A percentile compares a stretch with the other conserved stretches of the same genome.
Evolutionary conservation across 1,284 basidiomycete species (phyloP).

Genomic region (Cutaneotrichosporon arboriforme): DNA sequence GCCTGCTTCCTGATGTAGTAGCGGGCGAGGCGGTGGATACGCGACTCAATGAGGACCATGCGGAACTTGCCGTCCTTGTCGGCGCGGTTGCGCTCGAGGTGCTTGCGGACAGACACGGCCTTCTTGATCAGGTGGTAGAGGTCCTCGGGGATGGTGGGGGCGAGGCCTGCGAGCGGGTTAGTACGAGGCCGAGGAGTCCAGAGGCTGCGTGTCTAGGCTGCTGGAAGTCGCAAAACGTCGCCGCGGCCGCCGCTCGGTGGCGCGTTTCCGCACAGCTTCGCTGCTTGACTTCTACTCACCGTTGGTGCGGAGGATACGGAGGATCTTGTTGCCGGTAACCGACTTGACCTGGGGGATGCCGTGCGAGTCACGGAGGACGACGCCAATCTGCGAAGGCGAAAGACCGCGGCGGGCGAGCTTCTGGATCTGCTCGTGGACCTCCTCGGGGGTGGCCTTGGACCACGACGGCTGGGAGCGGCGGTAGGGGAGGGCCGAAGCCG

Average conservation of each 20-base stretch:
- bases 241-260: too few relatives aligned
- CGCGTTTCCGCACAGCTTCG: neutral
- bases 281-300: conserved; percentile 55
- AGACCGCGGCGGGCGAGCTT: conserved; percentile 98
- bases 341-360: conserved; percentile 93
- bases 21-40: conserved; percentile 90
- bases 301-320: conserved; percentile 93
- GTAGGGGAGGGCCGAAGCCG: conserved; percentile 97
- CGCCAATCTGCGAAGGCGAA: conserved; percentile 97
- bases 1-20: conserved; percentile 99
- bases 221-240: neutral
- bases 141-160: conserved; percentile 97
- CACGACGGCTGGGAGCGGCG: conserved; percentile 89
- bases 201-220: neutral
- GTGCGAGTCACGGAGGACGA: conserved; percentile 94
- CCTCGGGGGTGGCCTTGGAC: conserved; percentile 94
- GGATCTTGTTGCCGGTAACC: conserved; percentile 99
- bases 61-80: conserved; percentile 98
- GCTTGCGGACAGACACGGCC: conserved; percentile 98
- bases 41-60: conserved; percentile 95
- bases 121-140: conserved; percentile 99
- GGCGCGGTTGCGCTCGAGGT: conserved; percentile 96
- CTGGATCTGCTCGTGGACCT: conserved; percentile 92
- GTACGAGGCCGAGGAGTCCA: neutral
- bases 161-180: conserved; percentile 64